These are phyloP conservation scores for Abrus pulchellus DNA, from an alignment of 306 rosid species.

Conservation along the genomic window DNA sequence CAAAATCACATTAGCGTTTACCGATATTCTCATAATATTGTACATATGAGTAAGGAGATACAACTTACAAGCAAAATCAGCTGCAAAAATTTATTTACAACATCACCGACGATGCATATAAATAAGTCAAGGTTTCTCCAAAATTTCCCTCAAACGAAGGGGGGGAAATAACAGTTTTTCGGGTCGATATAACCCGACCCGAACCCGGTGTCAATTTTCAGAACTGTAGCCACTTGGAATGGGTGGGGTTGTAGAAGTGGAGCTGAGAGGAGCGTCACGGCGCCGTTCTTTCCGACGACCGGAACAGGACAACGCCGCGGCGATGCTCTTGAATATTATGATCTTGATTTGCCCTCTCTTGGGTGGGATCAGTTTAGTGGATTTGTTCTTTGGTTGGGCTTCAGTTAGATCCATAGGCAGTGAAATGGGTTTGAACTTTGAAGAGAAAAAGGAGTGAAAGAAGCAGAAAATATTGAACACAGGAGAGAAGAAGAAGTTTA, in stretches of 20 bases:
- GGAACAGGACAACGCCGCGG: slow-evolving; percentile 28
- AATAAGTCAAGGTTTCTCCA: not conserved
- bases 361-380: not conserved
- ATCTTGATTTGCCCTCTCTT: slow-evolving; percentile 59
- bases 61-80: not conserved
- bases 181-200: not conserved
- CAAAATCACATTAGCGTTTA: too few species aligned
- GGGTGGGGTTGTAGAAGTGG: slow-evolving; percentile 49
- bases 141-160: not conserved
- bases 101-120: not conserved
- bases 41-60: not conserved
- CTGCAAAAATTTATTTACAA: not conserved
- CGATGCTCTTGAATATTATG: slow-evolving; percentile 49
- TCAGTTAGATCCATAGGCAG: not conserved
- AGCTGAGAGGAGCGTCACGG: slow-evolving; percentile 28
- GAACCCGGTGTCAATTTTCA: not conserved
- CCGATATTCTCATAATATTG: too few species aligned
- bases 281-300: not conserved
- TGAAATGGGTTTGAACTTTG: not conserved
- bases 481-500: not conserved
- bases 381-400: not conserved
- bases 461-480: not conserved
- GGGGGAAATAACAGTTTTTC: not conserved
- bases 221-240: slow-evolving; percentile 45
- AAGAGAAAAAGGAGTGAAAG: not conserved